Evolutionary conservation across 768 basidiomycete species (phyloP), one percentile per base, ranked within the genome.

Genomic region (Boletales sp.): DNA sequence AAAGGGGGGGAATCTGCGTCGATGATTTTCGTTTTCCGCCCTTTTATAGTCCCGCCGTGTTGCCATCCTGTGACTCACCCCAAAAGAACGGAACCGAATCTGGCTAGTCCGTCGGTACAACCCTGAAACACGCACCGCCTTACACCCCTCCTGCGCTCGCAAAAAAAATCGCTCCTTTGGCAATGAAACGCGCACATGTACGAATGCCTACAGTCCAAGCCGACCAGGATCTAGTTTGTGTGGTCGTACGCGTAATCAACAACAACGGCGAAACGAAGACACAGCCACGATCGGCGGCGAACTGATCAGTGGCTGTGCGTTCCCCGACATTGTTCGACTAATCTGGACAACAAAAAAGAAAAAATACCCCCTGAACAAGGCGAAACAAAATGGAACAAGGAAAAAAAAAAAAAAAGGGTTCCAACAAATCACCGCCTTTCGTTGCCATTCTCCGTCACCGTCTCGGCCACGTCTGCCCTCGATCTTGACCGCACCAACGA

Each of bases 401-500:
- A 5, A 5, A 27, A 31, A 34, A 31, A 14, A 32, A 34, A 14
- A 31, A 11, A 34, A 31, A 14, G 13, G 24, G 10, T 27, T 27
- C 24, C 24, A 27, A 27, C 24, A 27, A 27, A 24, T 39, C 18
- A 48, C 30, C 37, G 39, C 4, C 36, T 37, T 45, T 55, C 53
- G 24, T 30, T 19, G 0, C 24, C 51, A 4, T 42, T 50, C 31
- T 50, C 51, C 15, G 44, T 62, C 66, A 40, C 68, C 11, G 69
- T 67, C 21, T 66, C 59, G 34, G 64, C 52, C 15, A 75, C 57
- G 44, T 73, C 74, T 21, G 77, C 73, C 46, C 57, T 39, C 74
- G 73, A 60, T 38, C 55, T 30, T 49, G 76, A 78, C 50, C 80
- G 72, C 40, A 76, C 47, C 46, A 89, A 62, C 44, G 73, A 74